phyloP scores from a whole-genome alignment of 306 rosid genomes.

The Vigna radiata region DNA sequence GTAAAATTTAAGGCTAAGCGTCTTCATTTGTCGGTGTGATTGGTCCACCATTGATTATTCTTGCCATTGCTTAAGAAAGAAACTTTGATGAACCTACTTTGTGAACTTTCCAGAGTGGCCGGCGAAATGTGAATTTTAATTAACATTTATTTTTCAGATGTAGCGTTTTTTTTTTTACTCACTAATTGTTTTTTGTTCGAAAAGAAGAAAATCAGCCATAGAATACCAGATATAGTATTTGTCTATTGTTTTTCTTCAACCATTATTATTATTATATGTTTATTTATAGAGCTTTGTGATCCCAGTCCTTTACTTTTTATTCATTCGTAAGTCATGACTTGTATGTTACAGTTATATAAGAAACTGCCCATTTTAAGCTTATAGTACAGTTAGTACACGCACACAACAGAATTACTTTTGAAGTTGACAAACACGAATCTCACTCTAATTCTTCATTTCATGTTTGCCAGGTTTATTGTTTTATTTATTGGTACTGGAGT shows the following conservation, averaged over 20 bases:
- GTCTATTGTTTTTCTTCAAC: neutral
- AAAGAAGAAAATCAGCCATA: conserved; percentile 1
- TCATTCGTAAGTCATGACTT: conserved; percentile 20
- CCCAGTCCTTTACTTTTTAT: conserved; percentile 13
- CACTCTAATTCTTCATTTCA: conserved; percentile 33
- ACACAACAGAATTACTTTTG: neutral
- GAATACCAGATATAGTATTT: neutral
- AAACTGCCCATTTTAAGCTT: conserved; percentile 1
- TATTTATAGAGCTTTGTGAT: conserved; percentile 5
- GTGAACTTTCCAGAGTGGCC: neutral
- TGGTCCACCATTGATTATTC: neutral
- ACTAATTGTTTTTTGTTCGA: neutral
- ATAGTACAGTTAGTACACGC: neutral
- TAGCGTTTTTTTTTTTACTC: conserved; percentile 4
- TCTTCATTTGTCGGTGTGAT: neutral
- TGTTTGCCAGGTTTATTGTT: conserved; percentile 87
- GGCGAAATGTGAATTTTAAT: conserved; percentile 20
- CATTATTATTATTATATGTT: neutral
- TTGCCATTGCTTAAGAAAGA: neutral
- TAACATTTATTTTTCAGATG: conserved; percentile 8
- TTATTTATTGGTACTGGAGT: conserved; percentile 81
- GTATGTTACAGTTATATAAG: neutral
- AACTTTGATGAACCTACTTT: neutral
- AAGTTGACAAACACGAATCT: conserved; percentile 39
- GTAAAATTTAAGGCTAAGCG: conserved; percentile 19